Percentiles rank a stretch among this genome's conserved stretches.
phyloP scores from a whole-genome alignment of 352 stramenopile genomes.

The Phytopythium helicoides region DNA sequence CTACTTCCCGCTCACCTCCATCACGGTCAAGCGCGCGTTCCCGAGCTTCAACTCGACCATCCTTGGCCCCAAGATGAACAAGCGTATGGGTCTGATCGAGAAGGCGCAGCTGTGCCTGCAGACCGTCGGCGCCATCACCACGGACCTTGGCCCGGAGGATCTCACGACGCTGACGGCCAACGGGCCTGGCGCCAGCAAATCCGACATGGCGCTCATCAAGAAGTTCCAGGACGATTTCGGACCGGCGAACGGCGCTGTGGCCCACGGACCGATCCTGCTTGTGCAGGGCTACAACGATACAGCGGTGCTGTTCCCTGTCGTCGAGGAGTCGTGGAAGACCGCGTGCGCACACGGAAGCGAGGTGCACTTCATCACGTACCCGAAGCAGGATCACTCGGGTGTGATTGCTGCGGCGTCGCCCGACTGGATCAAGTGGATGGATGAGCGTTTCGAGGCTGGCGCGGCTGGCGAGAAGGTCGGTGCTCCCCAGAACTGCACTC shows the following conservation, averaged over 20 bases:
- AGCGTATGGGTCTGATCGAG: slow-evolving; percentile 4
- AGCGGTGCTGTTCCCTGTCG: slow-evolving; percentile 2
- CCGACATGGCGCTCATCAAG: background rate
- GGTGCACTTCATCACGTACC: slow-evolving; percentile 12
- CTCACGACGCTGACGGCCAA: slow-evolving; percentile 4
- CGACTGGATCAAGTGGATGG: slow-evolving; percentile 1
- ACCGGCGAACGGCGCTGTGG: slow-evolving; percentile 4
- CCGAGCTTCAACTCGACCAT: slow-evolving; percentile 7
- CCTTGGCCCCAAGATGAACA: slow-evolving; percentile 1
- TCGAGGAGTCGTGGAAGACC: slow-evolving; percentile 8
- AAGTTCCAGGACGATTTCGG: slow-evolving; percentile 5
- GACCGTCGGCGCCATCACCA: background rate
- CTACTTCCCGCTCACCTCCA: slow-evolving; percentile 1
- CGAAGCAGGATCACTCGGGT: no score
- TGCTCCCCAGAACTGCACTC: background rate
- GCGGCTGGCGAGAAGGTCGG: background rate
- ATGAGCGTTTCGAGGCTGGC: background rate
- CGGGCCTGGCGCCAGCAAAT: background rate
- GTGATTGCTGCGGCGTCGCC: slow-evolving; percentile 1
- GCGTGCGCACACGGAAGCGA: slow-evolving; percentile 7
- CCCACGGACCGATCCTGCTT: slow-evolving; percentile 6
- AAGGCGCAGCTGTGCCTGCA: slow-evolving; percentile 7
- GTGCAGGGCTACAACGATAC: slow-evolving; percentile 11
- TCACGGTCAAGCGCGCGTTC: slow-evolving; percentile 4
- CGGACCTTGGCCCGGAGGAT: slow-evolving; percentile 4